phyloP scores from a whole-genome alignment of 352 stramenopile species.

The Globisporangium radiosum region DNA sequence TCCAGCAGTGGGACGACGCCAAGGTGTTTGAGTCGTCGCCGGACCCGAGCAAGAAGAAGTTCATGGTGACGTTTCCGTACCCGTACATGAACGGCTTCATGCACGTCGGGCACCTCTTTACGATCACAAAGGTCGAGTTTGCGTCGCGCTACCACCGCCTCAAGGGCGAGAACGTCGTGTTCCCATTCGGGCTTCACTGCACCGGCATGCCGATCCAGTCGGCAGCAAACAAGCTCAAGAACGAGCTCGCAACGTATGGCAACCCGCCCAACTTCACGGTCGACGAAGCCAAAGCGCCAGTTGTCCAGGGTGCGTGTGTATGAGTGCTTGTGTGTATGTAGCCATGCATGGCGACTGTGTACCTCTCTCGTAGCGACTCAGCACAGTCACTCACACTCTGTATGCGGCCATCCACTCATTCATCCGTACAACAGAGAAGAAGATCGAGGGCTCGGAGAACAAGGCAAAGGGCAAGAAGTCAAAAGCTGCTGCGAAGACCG shows the following conservation, averaged over 20 bases:
- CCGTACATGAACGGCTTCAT: constrained; percentile 99
- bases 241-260: constrained; percentile 93
- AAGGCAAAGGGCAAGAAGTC: constrained; percentile 96
- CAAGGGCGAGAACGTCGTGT: constrained; percentile 98
- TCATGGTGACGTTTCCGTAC: constrained; percentile 99
- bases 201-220: constrained; percentile 99
- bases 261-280: constrained; percentile 92
- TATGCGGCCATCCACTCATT: constrained; percentile 5
- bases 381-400: no score
- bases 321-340: neutral
- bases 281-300: constrained; percentile 25
- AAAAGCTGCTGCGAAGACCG: constrained; percentile 97
- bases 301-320: constrained; percentile 16
- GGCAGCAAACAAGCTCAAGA: constrained; percentile 98
- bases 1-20: constrained; percentile 82
- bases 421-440: constrained; percentile 39
- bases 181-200: constrained; percentile 99
- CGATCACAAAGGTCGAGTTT: constrained; percentile 97
- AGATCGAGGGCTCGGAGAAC: constrained; percentile 72
- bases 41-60: constrained; percentile 88
- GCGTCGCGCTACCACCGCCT: constrained; percentile 91
- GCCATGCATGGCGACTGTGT: neutral
- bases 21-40: constrained; percentile 90
- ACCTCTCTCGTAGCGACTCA: no score
- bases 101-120: constrained; percentile 98